Base-by-base conservation (phyloP, 768 basidiomycete species). In the Boletus insuetus region DNA sequence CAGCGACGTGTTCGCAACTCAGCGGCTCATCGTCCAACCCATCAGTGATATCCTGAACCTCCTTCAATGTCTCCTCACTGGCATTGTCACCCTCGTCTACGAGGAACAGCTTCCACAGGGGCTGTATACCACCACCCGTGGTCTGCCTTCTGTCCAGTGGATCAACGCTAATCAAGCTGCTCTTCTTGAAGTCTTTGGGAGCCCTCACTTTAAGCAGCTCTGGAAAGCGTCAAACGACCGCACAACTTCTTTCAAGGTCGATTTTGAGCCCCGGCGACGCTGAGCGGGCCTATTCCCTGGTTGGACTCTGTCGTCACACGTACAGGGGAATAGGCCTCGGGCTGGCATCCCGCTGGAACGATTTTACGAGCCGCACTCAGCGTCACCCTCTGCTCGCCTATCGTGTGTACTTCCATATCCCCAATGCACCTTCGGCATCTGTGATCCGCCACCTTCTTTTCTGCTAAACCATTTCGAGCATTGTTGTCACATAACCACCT, bases 71-170 rank as follows among this genome's bases (percentile, higher is more conserved):
- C 82, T 88, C 40, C 80, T 88, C 64, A 87, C 86, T 54, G 86
- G 86, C 61, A 67, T 88, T 47, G 80, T 87, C 67, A 84, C 85
- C 46, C 75, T 91, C 53, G 82, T 84, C 59, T 85, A 86, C 63
- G 89, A 91, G 65, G 91, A 92, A 65, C 77, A 80, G 60, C 74
- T 87, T n/a, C 81, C 83, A 17, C 77, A 87, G 67, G 87, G 84
- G 41, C 68, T 82, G 12, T 85, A 86, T 69, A 82, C 83, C 59
- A 93, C 90, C 46, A 86, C 82, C 54, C 87, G 90, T 58, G 89
- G 85, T 19, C 72, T 92, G 16, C 90, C 91, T 19, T 82, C 89
- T 12, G 77, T 79, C n/a, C 79, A 87, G 38, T 93, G 90, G 90
- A 77, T 93, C 53, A 81, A 79, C 57, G 79, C 80, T 37, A 83